Conservation (phyloP, 106 monocot genomes). For the Acorus gramineus region DNA sequence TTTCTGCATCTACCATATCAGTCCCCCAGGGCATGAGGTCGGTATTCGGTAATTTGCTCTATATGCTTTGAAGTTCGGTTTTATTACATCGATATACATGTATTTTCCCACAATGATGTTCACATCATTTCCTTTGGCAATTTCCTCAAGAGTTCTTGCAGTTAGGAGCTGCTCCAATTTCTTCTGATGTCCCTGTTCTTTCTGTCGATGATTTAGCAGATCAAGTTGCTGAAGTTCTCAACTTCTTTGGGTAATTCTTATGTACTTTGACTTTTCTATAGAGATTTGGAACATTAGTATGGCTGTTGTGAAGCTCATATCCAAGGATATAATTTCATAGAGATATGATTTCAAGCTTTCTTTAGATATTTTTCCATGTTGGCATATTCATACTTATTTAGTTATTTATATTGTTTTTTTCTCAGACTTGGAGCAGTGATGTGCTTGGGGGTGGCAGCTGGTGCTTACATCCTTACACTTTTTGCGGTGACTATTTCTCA, state of each 20-base stretch:
- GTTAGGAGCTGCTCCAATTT: conserved; percentile 74
- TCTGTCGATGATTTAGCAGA: conserved; percentile 68
- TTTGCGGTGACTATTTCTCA: conserved; percentile 40
- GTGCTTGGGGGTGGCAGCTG: conserved; percentile 75
- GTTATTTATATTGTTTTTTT: neutral
- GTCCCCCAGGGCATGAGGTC: conserved; percentile 72
- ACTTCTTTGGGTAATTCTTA: conserved; percentile 51
- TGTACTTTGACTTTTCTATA: too few species aligned
- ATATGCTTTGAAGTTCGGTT: neutral
- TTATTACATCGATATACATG: neutral
- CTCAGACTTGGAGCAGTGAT: conserved; percentile 51
- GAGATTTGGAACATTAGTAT: too few species aligned
- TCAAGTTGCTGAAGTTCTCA: conserved; percentile 55
- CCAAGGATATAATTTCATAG: too few species aligned
- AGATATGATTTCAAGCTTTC: neutral
- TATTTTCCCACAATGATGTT: neutral
- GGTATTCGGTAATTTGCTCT: neutral
- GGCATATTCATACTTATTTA: neutral
- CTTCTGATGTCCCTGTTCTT: conserved; percentile 31
- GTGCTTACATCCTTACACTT: conserved; percentile 69
- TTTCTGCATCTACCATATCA: conserved; percentile 64
- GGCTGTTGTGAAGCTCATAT: too few species aligned
- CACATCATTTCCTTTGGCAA: conserved; percentile 11
- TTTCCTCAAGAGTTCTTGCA: conserved; percentile 33
- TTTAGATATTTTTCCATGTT: neutral